Conservation (phyloP, 768 basidiomycete species). For the Hebeloma cylindrosporum region DNA sequence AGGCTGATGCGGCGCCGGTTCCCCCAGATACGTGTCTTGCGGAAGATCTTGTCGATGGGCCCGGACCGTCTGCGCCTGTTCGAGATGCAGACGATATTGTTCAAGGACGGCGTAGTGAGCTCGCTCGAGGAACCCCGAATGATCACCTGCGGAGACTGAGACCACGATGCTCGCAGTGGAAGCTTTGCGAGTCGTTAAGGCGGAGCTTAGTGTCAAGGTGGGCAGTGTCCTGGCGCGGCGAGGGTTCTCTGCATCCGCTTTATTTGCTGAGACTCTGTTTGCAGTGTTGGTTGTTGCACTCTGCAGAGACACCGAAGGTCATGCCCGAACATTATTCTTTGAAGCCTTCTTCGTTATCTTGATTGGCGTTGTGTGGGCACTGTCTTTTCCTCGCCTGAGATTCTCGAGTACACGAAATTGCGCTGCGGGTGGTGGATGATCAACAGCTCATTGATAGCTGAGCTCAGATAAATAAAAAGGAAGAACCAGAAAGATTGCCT, state of each 20-base stretch:
- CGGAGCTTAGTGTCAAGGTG: constrained; percentile 3
- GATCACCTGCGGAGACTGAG: constrained; percentile 18
- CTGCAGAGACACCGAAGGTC: constrained; percentile 4
- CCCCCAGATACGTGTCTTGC: not conserved
- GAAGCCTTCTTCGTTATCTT: constrained; percentile 6
- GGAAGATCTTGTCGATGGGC: constrained; percentile 3
- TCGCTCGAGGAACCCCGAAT: constrained; percentile 12
- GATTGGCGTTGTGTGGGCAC: constrained; percentile 15
- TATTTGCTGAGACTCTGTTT: constrained; percentile 8
- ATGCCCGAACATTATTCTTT: not conserved
- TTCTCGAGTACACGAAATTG: constrained; percentile 21
- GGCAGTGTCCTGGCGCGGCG: constrained; percentile 32
- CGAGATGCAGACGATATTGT: constrained; percentile 31
- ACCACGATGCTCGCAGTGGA: constrained; percentile 17
- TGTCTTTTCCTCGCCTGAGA: constrained; percentile 11
- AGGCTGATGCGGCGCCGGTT: constrained; percentile 6
- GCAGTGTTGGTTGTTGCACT: not conserved
- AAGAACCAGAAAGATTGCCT: constrained; percentile 32
- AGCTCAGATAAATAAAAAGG: not conserved
- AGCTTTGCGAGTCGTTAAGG: constrained; percentile 24
- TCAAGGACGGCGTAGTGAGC: constrained; percentile 21
- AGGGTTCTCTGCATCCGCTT: constrained; percentile 19
- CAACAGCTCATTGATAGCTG: not conserved
- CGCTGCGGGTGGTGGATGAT: constrained; percentile 14
- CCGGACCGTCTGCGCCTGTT: constrained; percentile 16